Conservation (phyloP, 2,329 filamentous ascomycete species). For the Lachnum nothofagi region DNA sequence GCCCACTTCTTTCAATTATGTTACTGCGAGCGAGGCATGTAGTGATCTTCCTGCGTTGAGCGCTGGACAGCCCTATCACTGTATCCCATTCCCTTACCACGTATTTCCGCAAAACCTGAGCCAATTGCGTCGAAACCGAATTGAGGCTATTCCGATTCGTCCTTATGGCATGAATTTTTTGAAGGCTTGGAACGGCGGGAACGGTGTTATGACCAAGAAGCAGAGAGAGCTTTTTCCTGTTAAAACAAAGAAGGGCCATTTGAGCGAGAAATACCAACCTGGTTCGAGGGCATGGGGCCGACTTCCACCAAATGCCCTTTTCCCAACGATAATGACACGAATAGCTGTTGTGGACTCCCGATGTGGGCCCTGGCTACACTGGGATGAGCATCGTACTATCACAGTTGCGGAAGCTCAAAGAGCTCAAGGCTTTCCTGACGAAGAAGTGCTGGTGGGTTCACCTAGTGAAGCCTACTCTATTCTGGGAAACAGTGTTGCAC, state of each 20-base stretch:
- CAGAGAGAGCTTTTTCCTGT: slow-evolving; percentile 40
- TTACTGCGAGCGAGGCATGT: slow-evolving; percentile 50
- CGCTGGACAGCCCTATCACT: slow-evolving; percentile 57
- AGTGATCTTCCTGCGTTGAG: slow-evolving; percentile 57
- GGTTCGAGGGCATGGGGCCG: slow-evolving; percentile 44
- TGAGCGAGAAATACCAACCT: slow-evolving; percentile 18
- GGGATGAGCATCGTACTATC: slow-evolving; percentile 55
- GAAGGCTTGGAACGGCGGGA: slow-evolving; percentile 40
- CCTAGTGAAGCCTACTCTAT: slow-evolving; percentile 55
- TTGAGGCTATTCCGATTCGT: slow-evolving; percentile 54
- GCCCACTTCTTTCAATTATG: slow-evolving; percentile 55
- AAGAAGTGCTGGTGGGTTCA: slow-evolving; percentile 63
- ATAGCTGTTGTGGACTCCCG: slow-evolving; percentile 49
- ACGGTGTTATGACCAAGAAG: slow-evolving; percentile 34
- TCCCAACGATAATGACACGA: slow-evolving; percentile 59
- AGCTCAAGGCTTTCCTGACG: slow-evolving; percentile 65
- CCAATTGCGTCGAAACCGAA: slow-evolving; percentile 33
- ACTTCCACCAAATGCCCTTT: slow-evolving; percentile 46
- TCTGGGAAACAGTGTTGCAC: slow-evolving; percentile 72
- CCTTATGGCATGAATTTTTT: slow-evolving; percentile 52
- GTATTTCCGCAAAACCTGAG: slow-evolving; percentile 40
- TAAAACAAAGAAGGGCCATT: slow-evolving; percentile 19
- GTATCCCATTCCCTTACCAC: slow-evolving; percentile 65
- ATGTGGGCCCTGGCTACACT: slow-evolving; percentile 56
- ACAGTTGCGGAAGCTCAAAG: slow-evolving; percentile 63